Conservation (phyloP, 306 rosid species). For the Ormosia emarginata region DNA sequence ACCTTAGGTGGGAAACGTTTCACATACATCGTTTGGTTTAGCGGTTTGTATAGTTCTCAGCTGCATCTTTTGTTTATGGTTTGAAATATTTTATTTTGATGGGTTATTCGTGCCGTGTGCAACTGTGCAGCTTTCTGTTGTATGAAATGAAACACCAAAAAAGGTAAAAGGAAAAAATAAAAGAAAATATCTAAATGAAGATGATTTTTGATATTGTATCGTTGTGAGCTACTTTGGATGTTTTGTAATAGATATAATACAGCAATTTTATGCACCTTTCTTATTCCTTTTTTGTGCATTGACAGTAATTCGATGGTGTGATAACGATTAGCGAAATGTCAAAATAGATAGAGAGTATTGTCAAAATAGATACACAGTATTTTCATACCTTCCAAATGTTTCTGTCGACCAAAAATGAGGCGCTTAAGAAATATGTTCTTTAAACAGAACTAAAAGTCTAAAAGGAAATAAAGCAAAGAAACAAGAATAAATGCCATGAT, state of each 20-base stretch:
- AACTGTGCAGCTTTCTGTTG: constrained; percentile 17
- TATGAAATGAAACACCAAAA: neutral
- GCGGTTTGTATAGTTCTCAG: constrained; percentile 40
- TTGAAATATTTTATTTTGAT: constrained; percentile 16
- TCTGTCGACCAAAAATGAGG: no score
- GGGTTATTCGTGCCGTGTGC: constrained; percentile 22
- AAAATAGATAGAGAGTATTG: neutral
- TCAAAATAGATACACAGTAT: no score
- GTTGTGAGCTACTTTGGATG: neutral
- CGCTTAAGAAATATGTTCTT: no score
- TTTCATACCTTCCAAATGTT: neutral
- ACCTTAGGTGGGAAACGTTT: neutral
- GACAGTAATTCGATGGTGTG: neutral
- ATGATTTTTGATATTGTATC: neutral
- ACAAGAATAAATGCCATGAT: no score
- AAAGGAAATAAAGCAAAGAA: no score
- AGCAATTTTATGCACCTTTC: neutral
- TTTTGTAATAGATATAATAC: neutral
- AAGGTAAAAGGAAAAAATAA: neutral
- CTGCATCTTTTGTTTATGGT: constrained; percentile 16
- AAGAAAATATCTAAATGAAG: neutral
- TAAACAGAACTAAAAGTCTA: no score
- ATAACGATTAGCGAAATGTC: neutral
- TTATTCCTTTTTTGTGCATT: neutral
- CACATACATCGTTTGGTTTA: neutral